Percentiles rank a stretch among this genome's conserved stretches.
These are phyloP conservation scores for Vitis rotundifolia DNA, from an alignment of 164 flowering plant genomes.

Conservation along the genomic window DNA sequence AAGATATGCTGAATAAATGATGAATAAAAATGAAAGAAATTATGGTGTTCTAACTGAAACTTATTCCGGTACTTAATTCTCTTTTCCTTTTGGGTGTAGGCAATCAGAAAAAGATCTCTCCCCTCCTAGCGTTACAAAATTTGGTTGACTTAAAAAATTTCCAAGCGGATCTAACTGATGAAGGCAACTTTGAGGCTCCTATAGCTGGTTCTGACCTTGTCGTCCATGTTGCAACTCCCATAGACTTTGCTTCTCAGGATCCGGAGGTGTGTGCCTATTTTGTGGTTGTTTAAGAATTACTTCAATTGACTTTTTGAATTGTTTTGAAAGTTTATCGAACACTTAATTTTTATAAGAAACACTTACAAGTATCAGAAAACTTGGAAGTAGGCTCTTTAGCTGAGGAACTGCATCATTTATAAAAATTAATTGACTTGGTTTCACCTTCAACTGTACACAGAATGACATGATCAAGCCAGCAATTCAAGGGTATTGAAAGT, in stretches of 20 bases:
- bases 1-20: too few relatives aligned
- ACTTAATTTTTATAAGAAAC: too few relatives aligned
- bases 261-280: conserved; percentile 48
- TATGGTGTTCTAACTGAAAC: too few relatives aligned
- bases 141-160: conserved; percentile 51
- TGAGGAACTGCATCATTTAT: neutral
- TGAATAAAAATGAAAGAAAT: too few relatives aligned
- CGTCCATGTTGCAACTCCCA: conserved; percentile 76
- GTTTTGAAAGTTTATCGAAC: too few relatives aligned
- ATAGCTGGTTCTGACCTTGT: conserved; percentile 59
- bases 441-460: conserved; percentile 17
- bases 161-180: conserved; percentile 61
- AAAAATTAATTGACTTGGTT: neutral
- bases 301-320: too few relatives aligned
- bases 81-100: conserved; percentile 25
- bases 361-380: neutral
- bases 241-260: conserved; percentile 65
- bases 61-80: too few relatives aligned
- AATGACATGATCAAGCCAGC: conserved; percentile 87
- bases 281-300: too few relatives aligned
- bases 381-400: neutral
- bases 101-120: conserved; percentile 45
- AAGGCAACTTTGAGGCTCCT: conserved; percentile 57
- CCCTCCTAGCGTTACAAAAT: conserved; percentile 34
- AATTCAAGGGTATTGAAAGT: conserved; percentile 52